Percentiles rank a stretch among this genome's conserved stretches.
Conservation (phyloP, 1,139 yeast species). For the Saccharomyces hybrid region DNA sequence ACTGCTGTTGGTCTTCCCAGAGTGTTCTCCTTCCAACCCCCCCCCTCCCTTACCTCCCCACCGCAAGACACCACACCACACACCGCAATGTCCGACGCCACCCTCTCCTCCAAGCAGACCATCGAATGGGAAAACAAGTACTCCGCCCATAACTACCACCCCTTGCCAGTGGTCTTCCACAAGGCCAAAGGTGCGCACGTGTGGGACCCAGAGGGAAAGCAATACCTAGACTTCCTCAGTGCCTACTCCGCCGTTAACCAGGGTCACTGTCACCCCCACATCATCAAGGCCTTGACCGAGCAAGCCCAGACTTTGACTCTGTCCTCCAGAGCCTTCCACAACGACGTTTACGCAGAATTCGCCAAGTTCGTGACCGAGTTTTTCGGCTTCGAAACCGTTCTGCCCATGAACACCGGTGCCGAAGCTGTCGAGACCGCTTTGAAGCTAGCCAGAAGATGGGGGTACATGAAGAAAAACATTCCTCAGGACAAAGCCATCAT, state of each 20-base stretch:
- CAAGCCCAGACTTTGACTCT: conserved; percentile 82
- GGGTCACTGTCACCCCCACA: conserved; percentile 96
- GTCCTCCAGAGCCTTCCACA: conserved; percentile 87
- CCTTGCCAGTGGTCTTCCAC: conserved; percentile 87
- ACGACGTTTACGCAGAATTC: conserved; percentile 78
- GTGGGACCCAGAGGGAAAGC: conserved; percentile 95
- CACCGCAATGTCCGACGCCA: background rate
- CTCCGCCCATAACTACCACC: conserved; percentile 96
- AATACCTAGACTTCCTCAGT: conserved; percentile 77
- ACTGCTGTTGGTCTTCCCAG: background rate
- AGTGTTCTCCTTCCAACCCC: too few species aligned
- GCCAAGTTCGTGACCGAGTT: conserved; percentile 86
- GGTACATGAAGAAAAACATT: conserved; percentile 80
- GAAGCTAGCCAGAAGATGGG: conserved; percentile 96
- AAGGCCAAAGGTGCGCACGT: conserved; percentile 87
- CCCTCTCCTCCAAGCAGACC: conserved; percentile 58
- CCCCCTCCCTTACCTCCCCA: background rate
- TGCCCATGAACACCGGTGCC: conserved; percentile 98
- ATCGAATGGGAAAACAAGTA: conserved; percentile 63
- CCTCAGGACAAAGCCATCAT: conserved; percentile 78
- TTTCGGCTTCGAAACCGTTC: conserved; percentile 83
- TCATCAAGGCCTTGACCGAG: conserved; percentile 72
- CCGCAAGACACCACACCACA: background rate
- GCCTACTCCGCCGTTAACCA: conserved; percentile 97
- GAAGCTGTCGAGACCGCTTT: conserved; percentile 96